phyloP scores from a whole-genome alignment of 2,329 filamentous ascomycete species.

The Colletotrichum horii region DNA sequence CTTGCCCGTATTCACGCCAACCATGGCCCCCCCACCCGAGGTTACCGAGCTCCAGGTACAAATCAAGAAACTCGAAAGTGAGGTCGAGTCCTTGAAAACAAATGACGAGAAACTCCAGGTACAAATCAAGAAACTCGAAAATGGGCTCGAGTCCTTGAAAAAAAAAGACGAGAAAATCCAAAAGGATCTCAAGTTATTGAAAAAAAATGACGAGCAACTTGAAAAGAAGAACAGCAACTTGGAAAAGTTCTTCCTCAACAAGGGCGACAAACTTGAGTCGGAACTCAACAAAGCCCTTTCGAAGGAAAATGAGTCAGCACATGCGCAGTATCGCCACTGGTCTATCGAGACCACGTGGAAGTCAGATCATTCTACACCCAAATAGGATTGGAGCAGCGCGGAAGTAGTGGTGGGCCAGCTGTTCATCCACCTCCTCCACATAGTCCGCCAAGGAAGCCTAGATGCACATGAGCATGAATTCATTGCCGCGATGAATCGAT shows the following conservation, averaged over 20 bases:
- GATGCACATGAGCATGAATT: neutral
- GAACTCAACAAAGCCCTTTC: neutral
- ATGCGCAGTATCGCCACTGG: neutral
- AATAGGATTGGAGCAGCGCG: rapidly evolving
- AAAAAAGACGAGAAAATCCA: too few species aligned
- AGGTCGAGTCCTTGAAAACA: too few species aligned
- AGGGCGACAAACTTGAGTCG: neutral
- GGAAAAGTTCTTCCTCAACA: neutral
- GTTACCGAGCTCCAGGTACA: too few species aligned
- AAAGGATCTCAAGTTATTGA: too few species aligned
- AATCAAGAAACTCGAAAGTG: too few species aligned
- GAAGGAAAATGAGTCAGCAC: neutral
- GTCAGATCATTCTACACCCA: neutral
- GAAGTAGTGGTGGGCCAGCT: neutral
- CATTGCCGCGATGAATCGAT: neutral
- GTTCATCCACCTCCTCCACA: neutral
- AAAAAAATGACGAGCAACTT: too few species aligned
- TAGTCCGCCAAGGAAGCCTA: neutral
- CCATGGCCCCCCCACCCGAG: neutral
- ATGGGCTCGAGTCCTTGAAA: neutral
- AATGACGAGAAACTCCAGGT: too few species aligned
- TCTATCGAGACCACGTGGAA: neutral
- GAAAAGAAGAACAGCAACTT: neutral
- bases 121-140: neutral
- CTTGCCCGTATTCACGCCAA: neutral